Evolutionary conservation across 257 asterid genomes (phyloP).

Genomic region (Fraxinus excelsior): DNA sequence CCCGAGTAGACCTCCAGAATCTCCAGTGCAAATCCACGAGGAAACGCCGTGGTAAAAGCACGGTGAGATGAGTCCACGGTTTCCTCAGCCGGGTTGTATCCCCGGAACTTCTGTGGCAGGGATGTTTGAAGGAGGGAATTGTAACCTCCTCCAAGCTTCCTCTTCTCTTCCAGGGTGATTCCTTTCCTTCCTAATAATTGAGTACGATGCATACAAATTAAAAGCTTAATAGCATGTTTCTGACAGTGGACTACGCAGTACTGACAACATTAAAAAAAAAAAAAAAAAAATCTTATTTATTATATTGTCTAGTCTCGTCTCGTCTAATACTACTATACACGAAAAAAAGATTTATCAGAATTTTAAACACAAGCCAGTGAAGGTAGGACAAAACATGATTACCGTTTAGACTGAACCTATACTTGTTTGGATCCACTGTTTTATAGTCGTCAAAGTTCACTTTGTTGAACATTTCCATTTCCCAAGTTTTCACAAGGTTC

Average conservation of each 20-base stretch:
- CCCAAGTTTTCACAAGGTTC: constrained; percentile 57
- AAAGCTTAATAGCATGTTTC: background rate
- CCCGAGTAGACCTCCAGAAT: constrained; percentile 42
- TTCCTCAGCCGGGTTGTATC: constrained; percentile 44
- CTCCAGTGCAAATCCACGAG: constrained; percentile 48
- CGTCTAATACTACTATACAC: too few relatives aligned
- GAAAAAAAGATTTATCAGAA: too few relatives aligned
- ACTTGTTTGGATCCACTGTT: constrained; percentile 38
- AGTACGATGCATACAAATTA: background rate
- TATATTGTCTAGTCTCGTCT: too few relatives aligned
- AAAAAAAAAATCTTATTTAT: too few relatives aligned
- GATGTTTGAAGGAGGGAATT: constrained; percentile 41
- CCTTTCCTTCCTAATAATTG: constrained; percentile 34
- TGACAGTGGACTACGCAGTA: too few relatives aligned
- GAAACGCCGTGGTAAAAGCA: constrained; percentile 43
- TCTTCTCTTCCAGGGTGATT: constrained; percentile 32
- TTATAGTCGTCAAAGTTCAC: constrained; percentile 29
- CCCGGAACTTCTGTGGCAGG: constrained; percentile 35
- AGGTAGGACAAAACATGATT: background rate
- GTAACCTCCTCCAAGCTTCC: constrained; percentile 43
- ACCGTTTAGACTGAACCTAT: constrained; percentile 42
- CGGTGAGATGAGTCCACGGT: constrained; percentile 37
- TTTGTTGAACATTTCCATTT: constrained; percentile 57
- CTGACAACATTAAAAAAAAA: too few relatives aligned
- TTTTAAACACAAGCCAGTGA: background rate